phyloP scores from a whole-genome alignment of 129 eudicot genomes.

The sunflower (Helianthus annuus) region DNA sequence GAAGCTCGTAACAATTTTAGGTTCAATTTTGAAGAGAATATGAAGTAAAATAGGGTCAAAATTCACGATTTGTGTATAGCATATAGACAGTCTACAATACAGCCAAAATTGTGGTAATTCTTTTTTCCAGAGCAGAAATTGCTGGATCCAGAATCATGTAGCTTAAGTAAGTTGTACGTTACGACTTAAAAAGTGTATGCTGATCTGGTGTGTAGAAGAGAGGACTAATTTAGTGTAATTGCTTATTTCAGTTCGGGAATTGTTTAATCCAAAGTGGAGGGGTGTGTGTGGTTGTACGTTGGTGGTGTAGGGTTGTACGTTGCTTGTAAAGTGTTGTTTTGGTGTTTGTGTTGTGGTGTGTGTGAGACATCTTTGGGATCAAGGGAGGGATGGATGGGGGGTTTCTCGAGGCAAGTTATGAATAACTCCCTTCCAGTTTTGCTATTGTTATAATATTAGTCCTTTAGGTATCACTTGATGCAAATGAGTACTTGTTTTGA shows the following conservation, averaged over 20 bases:
- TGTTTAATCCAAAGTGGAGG: neutral
- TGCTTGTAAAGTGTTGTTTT: neutral
- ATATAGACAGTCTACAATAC: constrained; percentile 23
- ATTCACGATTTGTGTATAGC: constrained; percentile 26
- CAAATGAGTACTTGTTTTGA: neutral
- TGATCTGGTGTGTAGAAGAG: neutral
- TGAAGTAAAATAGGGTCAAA: constrained; percentile 32
- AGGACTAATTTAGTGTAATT: neutral
- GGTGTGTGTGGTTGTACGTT: neutral
- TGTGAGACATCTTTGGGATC: constrained; percentile 33
- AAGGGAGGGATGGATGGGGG: constrained; percentile 39
- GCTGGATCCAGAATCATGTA: neutral
- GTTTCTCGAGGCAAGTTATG: constrained; percentile 26
- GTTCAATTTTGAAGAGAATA: constrained; percentile 1
- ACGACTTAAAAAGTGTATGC: neutral
- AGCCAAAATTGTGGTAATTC: constrained; percentile 19
- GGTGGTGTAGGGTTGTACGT: neutral
- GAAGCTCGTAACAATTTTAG: constrained; percentile 20
- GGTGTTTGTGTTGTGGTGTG: constrained; percentile 3
- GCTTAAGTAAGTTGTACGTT: neutral
- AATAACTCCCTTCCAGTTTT: constrained; percentile 4
- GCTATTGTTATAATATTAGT: neutral
- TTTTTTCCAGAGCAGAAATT: constrained; percentile 14
- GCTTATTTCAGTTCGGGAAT: neutral
- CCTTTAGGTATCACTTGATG: neutral